Base-by-base conservation (phyloP, 768 basidiomycete species). In the Lentinula boryana region DNA sequence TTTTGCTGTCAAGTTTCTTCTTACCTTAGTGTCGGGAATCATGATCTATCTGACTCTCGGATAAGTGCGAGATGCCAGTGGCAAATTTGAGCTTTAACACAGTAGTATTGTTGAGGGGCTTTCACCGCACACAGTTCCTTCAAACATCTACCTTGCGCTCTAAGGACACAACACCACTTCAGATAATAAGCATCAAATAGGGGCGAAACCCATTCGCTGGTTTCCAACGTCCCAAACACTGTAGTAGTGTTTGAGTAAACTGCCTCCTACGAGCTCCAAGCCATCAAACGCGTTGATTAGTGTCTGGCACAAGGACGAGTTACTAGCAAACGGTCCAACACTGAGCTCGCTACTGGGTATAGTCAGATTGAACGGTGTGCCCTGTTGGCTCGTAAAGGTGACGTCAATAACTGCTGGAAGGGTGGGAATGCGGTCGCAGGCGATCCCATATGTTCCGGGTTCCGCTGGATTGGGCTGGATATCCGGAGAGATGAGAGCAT, bases 211-310 rank as follows among this genome's bases (percentile, higher is more conserved):
- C 67, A 84, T 69, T 31, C 79, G 70, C 63, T 76, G 74, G 27
- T 70, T 70, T 41, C 76, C 79, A 33, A 85, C 73, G 67, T 84
- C 83, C 81, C 82, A 84, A 9, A 84, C 78, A 60, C 77, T 82
- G 66, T 83, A 85, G 63, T 82, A 84, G 65, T 84, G 83, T 72
- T 86, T 84, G 63, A 85, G 68, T 60, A 84, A 62, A 64, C 81
- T 83, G 27, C 78, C 83, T 10, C 83, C 84, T 31, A 85, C 77
- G 36, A 85, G 68, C 52, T 76, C 74, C 53, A 80, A 70, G 3
- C 77, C 78, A 67, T 84, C 81, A 63, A 79, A 78, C n/a, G 82
- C 80, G 64, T 84, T 85, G 72, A 84, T 82, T 33, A 84, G 74
- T 5, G 83, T 84, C 68, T 84, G 83, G 68, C 83, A 84, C 32